phyloP scores from a whole-genome alignment of 179 eudicot species.

The Beta macrorhiza region DNA sequence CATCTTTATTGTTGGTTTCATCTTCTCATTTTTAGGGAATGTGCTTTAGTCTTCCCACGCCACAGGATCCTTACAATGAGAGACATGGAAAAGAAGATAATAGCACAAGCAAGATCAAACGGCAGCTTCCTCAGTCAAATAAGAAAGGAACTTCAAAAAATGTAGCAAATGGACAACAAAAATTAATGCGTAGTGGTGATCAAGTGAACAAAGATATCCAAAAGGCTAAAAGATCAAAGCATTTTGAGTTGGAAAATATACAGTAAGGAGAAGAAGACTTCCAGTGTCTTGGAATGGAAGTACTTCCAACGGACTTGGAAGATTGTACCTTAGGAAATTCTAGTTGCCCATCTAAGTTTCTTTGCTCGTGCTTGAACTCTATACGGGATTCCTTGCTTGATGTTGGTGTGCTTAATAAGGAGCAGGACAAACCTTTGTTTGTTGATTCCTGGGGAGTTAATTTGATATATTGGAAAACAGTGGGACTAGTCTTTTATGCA shows the following conservation, averaged over 20 bases:
- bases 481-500: constrained; percentile 52
- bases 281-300: not conserved
- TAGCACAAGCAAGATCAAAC: constrained; percentile 37
- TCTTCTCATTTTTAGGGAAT: constrained; percentile 56
- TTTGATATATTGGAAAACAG: constrained; percentile 68
- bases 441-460: constrained; percentile 71
- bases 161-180: constrained; percentile 22
- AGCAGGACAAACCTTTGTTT: constrained; percentile 46
- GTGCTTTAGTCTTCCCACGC: constrained; percentile 92
- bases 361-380: constrained; percentile 64
- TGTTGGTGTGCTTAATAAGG: constrained; percentile 35
- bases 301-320: not conserved
- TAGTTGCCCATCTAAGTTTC: constrained; percentile 71
- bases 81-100: constrained; percentile 38
- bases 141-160: constrained; percentile 25
- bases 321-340: constrained; percentile 22
- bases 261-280: constrained; percentile 24
- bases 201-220: constrained; percentile 23
- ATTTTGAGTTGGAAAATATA: too few species aligned
- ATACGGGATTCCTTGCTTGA: constrained; percentile 45
- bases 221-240: constrained; percentile 27
- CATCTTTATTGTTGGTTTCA: constrained; percentile 8
- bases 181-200: constrained; percentile 20
- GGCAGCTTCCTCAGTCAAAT: constrained; percentile 26
- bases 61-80: constrained; percentile 82